These are phyloP conservation scores for Chytriomyces sp. DNA, from an alignment of 192 early-diverging fungal genomes.

Conservation along the genomic window DNA sequence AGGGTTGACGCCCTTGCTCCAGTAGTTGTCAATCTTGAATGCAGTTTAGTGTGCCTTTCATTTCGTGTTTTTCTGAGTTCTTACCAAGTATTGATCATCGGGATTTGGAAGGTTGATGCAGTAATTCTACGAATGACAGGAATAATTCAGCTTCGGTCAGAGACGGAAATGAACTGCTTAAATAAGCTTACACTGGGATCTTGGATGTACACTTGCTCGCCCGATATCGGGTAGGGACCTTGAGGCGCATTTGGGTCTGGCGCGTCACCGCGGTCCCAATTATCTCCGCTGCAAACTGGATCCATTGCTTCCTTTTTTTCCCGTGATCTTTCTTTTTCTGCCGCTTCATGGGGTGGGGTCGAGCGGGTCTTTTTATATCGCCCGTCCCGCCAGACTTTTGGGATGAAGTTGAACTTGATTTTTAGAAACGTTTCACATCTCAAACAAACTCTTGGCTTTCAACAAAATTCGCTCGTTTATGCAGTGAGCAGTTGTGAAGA, in stretches of 20 bases:
- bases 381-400: no score
- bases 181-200: neutral
- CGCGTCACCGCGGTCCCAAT: slow-evolving; percentile 27
- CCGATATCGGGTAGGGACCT: slow-evolving; percentile 21
- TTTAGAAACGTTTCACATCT: no score
- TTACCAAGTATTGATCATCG: slow-evolving; percentile 30
- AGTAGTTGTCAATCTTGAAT: slow-evolving; percentile 22
- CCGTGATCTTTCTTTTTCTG: no score
- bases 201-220: slow-evolving; percentile 46
- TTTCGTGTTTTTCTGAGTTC: neutral
- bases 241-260: slow-evolving; percentile 32
- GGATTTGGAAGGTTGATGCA: slow-evolving; percentile 47
- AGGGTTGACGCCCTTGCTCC: slow-evolving; percentile 18
- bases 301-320: no score
- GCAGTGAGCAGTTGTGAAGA: no score
- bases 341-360: no score
- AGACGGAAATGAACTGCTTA: no score
- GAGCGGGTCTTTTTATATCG: no score
- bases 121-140: slow-evolving; percentile 29
- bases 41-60: neutral
- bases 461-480: no score
- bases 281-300: slow-evolving; percentile 6
- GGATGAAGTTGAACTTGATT: no score
- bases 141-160: no score
- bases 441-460: no score